phyloP scores from a whole-genome alignment of 2,329 filamentous ascomycete species.

The Monosporascus sp. region DNA sequence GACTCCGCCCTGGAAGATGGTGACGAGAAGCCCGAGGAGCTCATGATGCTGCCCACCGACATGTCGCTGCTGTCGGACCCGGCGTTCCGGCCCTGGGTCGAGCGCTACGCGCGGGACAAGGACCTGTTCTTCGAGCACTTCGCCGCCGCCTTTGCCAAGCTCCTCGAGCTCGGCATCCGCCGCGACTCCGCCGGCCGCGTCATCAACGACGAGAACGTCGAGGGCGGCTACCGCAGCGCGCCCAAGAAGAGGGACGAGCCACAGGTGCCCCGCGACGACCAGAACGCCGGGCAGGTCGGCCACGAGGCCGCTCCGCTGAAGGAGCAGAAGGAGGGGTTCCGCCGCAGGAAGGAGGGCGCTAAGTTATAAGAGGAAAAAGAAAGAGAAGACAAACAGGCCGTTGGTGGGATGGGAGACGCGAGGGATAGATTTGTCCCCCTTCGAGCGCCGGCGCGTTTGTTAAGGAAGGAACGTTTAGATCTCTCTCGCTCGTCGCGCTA shows the following conservation, averaged over 20 bases:
- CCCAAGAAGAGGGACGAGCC: constrained; percentile 26
- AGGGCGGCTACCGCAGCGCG: constrained; percentile 32
- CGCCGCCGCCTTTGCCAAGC: constrained; percentile 50
- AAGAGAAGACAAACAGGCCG: background rate
- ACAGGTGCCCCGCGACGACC: constrained; percentile 25
- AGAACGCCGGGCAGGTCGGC: constrained; percentile 22
- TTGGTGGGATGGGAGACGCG: background rate
- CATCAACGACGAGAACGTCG: constrained; percentile 50
- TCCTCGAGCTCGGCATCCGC: constrained; percentile 55
- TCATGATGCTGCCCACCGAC: constrained; percentile 65
- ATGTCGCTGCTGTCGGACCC: constrained; percentile 51
- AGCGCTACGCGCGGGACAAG: constrained; percentile 55
- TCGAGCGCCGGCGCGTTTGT: too few species aligned
- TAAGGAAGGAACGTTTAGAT: background rate
- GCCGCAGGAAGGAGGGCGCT: constrained; percentile 26
- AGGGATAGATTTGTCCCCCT: background rate
- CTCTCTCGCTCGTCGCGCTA: background rate
- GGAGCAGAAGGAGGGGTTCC: constrained; percentile 29
- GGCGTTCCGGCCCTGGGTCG: constrained; percentile 49
- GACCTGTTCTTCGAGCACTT: constrained; percentile 59
- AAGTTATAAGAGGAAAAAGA: constrained; percentile 25
- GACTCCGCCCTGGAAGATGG: constrained; percentile 39
- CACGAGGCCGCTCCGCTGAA: constrained; percentile 35
- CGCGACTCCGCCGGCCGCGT: constrained; percentile 48
- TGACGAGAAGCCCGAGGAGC: constrained; percentile 45